Evolutionary conservation across 305 asterid species (phyloP).

Genomic region (Petunia hybrid): DNA sequence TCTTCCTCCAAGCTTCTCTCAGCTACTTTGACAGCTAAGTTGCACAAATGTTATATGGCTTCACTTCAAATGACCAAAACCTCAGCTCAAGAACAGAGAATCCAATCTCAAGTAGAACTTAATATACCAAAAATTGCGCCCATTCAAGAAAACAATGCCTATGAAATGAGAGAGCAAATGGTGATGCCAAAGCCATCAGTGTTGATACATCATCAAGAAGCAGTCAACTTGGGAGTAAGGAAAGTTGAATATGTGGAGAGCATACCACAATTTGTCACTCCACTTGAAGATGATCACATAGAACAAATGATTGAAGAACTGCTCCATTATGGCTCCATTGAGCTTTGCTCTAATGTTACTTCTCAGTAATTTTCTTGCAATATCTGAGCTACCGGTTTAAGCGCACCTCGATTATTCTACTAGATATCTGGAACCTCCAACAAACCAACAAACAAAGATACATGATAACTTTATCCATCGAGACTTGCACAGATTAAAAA

Average conservation of each 20-base stretch:
- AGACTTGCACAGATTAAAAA: too few relatives aligned
- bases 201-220: conserved; percentile 18
- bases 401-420: not conserved
- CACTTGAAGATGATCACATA: conserved; percentile 65
- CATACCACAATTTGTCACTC: conserved; percentile 33
- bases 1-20: conserved; percentile 60
- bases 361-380: not conserved
- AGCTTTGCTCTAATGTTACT: conserved; percentile 51
- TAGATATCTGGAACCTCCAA: not conserved
- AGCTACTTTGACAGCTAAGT: conserved; percentile 64
- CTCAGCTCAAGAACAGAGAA: conserved; percentile 30
- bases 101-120: not conserved
- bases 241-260: conserved; percentile 30
- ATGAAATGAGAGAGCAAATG: conserved; percentile 17
- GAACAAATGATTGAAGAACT: conserved; percentile 80
- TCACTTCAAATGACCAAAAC: conserved; percentile 62
- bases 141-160: conserved; percentile 16
- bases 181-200: not conserved
- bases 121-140: not conserved
- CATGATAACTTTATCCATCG: too few relatives aligned
- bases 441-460: too few relatives aligned
- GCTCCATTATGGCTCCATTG: conserved; percentile 64
- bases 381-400: not conserved
- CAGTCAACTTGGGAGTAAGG: conserved; percentile 27
- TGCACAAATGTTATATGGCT: conserved; percentile 71